Conservation (phyloP, 495 filamentous ascomycete species). For the Penicillium tannophilum region DNA sequence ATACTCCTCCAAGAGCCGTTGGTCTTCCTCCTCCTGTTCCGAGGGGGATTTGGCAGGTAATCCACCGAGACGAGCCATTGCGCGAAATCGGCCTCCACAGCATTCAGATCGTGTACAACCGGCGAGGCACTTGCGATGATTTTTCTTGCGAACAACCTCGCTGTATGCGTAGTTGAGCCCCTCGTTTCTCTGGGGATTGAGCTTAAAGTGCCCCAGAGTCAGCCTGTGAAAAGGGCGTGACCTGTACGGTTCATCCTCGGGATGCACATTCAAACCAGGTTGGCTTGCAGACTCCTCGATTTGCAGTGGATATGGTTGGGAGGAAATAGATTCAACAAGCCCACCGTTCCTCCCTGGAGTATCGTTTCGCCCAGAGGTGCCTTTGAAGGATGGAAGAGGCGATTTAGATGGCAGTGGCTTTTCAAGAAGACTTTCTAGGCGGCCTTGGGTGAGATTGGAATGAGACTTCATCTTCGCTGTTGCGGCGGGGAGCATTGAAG, state of each 20-base stretch:
- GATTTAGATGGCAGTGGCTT: conserved; percentile 33
- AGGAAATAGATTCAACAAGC: not conserved
- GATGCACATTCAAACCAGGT: conserved; percentile 17
- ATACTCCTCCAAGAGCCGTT: conserved; percentile 63
- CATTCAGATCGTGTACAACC: conserved; percentile 78
- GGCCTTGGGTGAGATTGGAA: conserved; percentile 15
- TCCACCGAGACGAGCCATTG: conserved; percentile 55
- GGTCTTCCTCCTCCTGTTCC: conserved; percentile 48
- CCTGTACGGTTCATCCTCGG: conserved; percentile 51
- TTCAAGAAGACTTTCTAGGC: conserved; percentile 43
- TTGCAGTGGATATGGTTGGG: not conserved
- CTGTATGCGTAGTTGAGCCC: conserved; percentile 74
- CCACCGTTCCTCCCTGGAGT: not conserved
- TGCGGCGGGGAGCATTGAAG: not conserved
- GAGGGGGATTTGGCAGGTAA: conserved; percentile 21
- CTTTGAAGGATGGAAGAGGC: conserved; percentile 11
- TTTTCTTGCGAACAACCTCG: conserved; percentile 72
- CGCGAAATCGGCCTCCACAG: conserved; percentile 74
- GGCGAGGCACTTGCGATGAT: conserved; percentile 72
- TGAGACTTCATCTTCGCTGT: conserved; percentile 3
- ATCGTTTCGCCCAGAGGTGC: not conserved
- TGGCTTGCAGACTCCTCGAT: conserved; percentile 5
- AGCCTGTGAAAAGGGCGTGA: conserved; percentile 54
- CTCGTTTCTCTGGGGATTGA: conserved; percentile 75
- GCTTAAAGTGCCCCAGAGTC: conserved; percentile 71